Conservation (phyloP, 2,329 filamentous ascomycete species). For the Coniochaeta ligniaria region DNA sequence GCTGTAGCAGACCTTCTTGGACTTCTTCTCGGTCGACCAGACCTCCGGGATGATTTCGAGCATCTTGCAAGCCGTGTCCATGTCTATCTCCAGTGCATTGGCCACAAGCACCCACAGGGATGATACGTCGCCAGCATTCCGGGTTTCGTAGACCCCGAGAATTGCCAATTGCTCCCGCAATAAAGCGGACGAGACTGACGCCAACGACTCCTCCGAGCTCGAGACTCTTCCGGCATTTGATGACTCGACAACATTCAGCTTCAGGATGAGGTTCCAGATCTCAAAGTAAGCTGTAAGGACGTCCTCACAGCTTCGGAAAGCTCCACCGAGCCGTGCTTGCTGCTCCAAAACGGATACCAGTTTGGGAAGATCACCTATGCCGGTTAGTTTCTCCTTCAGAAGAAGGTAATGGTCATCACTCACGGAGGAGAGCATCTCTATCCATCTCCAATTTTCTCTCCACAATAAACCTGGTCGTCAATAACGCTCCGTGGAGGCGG, state of each 20-base stretch:
- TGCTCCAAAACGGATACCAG: conserved; percentile 4
- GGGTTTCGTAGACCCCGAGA: conserved; percentile 27
- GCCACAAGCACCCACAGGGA: conserved; percentile 23
- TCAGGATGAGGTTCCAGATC: conserved; percentile 33
- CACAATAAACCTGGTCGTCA: conserved; percentile 49
- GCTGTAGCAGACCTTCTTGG: conserved; percentile 16
- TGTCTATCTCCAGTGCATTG: conserved; percentile 27
- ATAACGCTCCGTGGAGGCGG: conserved; percentile 48
- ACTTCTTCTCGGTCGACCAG: conserved; percentile 13
- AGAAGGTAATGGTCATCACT: background rate
- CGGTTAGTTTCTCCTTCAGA: background rate
- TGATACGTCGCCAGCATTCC: conserved; percentile 7
- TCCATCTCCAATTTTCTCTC: conserved; percentile 38
- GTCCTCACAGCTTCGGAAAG: conserved; percentile 25
- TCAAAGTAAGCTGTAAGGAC: conserved; percentile 38
- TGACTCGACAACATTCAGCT: conserved; percentile 11
- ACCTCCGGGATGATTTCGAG: conserved; percentile 29
- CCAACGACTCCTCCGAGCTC: background rate
- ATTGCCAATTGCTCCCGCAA: conserved; percentile 15
- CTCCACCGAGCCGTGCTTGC: background rate
- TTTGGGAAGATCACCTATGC: conserved; percentile 1
- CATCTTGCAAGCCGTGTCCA: conserved; percentile 31
- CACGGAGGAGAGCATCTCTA: background rate
- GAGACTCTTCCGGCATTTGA: conserved; percentile 4
- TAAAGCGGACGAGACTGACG: conserved; percentile 18